These are phyloP conservation scores for Dalbergia oliveri DNA, from an alignment of 306 rosid species.

Conservation along the genomic window DNA sequence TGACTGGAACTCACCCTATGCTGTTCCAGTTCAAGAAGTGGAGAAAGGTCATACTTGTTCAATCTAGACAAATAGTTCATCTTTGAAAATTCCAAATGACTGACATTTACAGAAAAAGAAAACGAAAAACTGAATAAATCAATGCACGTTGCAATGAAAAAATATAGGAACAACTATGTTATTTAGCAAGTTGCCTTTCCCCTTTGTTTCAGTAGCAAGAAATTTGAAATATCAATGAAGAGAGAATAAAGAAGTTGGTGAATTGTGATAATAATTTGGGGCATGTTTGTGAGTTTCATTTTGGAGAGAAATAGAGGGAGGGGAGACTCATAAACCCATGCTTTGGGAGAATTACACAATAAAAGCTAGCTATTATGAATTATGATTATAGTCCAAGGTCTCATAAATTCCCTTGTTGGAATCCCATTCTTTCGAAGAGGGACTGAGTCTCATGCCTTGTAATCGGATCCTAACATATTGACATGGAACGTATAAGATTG, in stretches of 20 bases:
- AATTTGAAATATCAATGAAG: neutral
- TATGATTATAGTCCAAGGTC: too few relatives aligned
- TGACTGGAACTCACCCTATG: conserved; percentile 95
- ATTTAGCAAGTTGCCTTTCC: conserved; percentile 11
- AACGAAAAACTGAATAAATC: conserved; percentile 18
- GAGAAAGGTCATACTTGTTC: conserved; percentile 50
- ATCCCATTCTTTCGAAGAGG: too few relatives aligned
- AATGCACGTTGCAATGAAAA: neutral
- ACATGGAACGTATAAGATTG: too few relatives aligned
- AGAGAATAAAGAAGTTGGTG: neutral
- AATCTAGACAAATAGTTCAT: conserved; percentile 45
- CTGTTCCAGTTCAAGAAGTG: conserved; percentile 62
- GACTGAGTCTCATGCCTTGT: too few relatives aligned
- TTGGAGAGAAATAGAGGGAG: too few relatives aligned
- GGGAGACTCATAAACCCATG: too few relatives aligned
- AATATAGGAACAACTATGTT: neutral
- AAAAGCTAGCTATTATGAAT: too few relatives aligned
- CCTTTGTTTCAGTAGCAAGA: neutral
- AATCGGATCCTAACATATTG: too few relatives aligned
- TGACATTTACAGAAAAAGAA: neutral
- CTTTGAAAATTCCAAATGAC: conserved; percentile 39
- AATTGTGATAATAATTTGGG: too few relatives aligned
- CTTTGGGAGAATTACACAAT: too few relatives aligned
- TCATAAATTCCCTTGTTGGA: too few relatives aligned
- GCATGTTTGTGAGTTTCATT: too few relatives aligned